A percentile compares a stretch with the other conserved stretches of the same genome.
phyloP scores from a whole-genome alignment of 2,329 filamentous ascomycete genomes.

The Colletotrichum costaricense region DNA sequence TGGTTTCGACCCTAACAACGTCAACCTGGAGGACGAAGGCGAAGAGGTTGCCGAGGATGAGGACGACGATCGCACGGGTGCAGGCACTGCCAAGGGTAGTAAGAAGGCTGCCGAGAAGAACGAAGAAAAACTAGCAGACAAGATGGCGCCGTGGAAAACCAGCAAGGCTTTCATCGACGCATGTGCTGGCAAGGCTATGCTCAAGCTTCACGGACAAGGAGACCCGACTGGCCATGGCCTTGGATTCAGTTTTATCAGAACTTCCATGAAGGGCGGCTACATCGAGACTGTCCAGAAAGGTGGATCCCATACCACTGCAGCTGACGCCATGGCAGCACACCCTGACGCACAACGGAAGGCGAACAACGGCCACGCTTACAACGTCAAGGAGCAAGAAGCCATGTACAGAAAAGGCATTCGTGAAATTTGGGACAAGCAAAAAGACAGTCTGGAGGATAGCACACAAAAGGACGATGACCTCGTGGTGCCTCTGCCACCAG shows the following conservation, averaged over 20 bases:
- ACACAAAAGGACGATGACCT: constrained; percentile 75
- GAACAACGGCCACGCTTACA: constrained; percentile 96
- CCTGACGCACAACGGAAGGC: constrained; percentile 63
- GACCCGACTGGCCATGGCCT: constrained; percentile 94
- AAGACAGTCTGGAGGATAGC: constrained; percentile 78
- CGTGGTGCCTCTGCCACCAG: constrained; percentile 63
- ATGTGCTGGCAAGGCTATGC: constrained; percentile 94
- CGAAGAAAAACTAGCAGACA: constrained; percentile 82
- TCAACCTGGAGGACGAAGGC: constrained; percentile 72
- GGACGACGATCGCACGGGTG: constrained; percentile 52
- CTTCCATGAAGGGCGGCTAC: constrained; percentile 97
- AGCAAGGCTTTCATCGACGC: constrained; percentile 97
- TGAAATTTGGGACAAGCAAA: constrained; percentile 92
- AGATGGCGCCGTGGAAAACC: constrained; percentile 95
- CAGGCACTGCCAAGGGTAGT: constrained; percentile 46
- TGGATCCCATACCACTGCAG: constrained; percentile 73
- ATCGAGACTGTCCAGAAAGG: constrained; percentile 78
- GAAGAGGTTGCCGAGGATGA: constrained; percentile 65
- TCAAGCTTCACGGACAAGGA: constrained; percentile 92
- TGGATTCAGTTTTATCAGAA: constrained; percentile 97
- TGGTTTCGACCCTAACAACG: constrained; percentile 78
- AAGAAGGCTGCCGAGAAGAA: constrained; percentile 63
- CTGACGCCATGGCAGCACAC: constrained; percentile 88
- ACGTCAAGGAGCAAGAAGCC: constrained; percentile 92
- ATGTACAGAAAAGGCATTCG: constrained; percentile 93